Percentiles rank a stretch among this genome's conserved stretches.
These are phyloP conservation scores for Cystobasidium pallidum DNA, from an alignment of 1,284 basidiomycete species.

Conservation along the genomic window DNA sequence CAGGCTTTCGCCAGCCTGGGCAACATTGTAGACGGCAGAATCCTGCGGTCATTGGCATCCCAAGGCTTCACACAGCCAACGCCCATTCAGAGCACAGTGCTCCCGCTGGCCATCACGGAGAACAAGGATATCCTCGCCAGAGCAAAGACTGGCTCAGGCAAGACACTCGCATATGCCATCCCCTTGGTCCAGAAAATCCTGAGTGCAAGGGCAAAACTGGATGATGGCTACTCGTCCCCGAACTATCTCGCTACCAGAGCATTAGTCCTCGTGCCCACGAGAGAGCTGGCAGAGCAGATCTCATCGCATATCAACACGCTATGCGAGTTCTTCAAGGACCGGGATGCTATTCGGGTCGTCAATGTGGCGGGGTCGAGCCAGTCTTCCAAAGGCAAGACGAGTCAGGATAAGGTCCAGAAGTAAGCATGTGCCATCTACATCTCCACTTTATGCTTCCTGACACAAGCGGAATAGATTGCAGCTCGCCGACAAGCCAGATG, in stretches of 20 bases:
- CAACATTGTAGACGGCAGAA: constrained; percentile 60
- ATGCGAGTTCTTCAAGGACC: constrained; percentile 71
- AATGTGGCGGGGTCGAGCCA: constrained; percentile 69
- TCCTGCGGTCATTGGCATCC: constrained; percentile 80
- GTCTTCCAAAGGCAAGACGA: constrained; percentile 50
- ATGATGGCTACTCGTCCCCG: constrained; percentile 51
- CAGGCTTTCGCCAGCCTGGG: constrained; percentile 46
- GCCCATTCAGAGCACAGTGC: constrained; percentile 88
- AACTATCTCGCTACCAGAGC: constrained; percentile 68
- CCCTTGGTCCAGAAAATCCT: constrained; percentile 89
- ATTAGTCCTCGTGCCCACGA: constrained; percentile 80
- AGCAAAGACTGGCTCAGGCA: constrained; percentile 93
- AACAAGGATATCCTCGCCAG: constrained; percentile 89
- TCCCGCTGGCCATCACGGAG: constrained; percentile 79
- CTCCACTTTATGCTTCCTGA: background rate
- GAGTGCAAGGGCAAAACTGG: constrained; percentile 71
- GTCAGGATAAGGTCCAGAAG: constrained; percentile 73
- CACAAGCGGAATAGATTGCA: constrained; percentile 62
- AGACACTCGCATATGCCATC: constrained; percentile 94
- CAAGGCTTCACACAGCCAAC: constrained; percentile 85
- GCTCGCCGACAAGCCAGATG: constrained; percentile 87
- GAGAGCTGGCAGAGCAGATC: constrained; percentile 91
- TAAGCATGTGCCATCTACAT: constrained; percentile 58
- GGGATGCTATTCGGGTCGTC: constrained; percentile 67
- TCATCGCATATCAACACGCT: constrained; percentile 70